Percentiles rank a stretch among this genome's conserved stretches.
phyloP scores from a whole-genome alignment of 208 protist genomes.

The Naegleria fowleri region DNA sequence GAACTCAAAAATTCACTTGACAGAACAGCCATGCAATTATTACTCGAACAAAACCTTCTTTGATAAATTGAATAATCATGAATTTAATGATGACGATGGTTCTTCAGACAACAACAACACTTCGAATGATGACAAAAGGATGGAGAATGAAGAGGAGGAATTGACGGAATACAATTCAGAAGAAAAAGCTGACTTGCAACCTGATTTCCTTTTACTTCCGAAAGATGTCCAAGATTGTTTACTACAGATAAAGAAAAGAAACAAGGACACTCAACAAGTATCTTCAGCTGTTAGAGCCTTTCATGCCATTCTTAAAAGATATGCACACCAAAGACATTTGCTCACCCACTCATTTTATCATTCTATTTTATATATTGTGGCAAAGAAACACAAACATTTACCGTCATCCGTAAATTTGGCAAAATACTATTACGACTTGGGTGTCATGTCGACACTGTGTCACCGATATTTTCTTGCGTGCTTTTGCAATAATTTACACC shows the following conservation, averaged over 20 bases:
- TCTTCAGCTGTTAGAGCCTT: not conserved
- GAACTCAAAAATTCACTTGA: no score
- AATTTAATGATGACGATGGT: not conserved
- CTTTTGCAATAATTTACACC: not conserved
- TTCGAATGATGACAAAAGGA: not conserved
- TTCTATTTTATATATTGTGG: not conserved
- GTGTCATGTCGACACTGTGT: not conserved
- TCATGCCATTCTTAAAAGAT: not conserved
- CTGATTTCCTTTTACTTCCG: not conserved
- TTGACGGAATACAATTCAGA: not conserved
- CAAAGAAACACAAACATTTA: not conserved
- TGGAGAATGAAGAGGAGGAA: not conserved
- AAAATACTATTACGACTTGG: not conserved
- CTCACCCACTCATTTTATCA: not conserved
- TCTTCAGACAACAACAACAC: no score
- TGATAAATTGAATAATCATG: not conserved
- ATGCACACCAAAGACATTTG: not conserved
- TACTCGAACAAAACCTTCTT: no score
- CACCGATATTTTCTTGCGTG: not conserved
- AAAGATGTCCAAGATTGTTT: not conserved
- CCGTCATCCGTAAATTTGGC: not conserved
- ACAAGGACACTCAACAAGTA: not conserved
- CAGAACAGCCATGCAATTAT: no score
- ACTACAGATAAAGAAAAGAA: not conserved
- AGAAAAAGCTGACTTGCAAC: not conserved